phyloP scores from a whole-genome alignment of 495 filamentous ascomycete genomes.

The Neurospora pannonica region DNA sequence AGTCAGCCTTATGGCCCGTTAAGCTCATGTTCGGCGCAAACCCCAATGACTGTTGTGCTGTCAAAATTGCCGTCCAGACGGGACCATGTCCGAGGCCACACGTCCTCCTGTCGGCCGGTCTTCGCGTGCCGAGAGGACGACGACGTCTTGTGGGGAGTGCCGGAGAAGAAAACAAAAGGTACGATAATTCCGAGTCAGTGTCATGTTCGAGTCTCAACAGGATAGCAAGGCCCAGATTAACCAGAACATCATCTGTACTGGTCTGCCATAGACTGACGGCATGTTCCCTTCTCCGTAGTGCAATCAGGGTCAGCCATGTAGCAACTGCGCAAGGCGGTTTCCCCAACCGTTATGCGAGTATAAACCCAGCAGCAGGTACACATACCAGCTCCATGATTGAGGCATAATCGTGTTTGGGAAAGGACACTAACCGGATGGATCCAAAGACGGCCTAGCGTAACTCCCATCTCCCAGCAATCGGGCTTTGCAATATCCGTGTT shows the following conservation, averaged over 20 bases:
- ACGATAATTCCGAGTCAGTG: background rate
- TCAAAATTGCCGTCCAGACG: conserved; percentile 3
- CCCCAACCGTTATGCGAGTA: conserved; percentile 32
- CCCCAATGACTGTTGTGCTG: background rate
- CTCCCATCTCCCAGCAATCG: conserved; percentile 10
- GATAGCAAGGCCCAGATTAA: background rate
- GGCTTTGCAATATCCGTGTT: conserved; percentile 15
- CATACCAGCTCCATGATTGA: background rate
- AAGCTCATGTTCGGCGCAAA: conserved; percentile 1
- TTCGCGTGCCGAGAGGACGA: conserved; percentile 25
- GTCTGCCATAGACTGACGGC: conserved; percentile 1
- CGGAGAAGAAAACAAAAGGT: conserved; percentile 34
- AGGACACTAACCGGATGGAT: background rate
- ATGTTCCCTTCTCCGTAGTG: conserved; percentile 15
- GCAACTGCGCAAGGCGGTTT: conserved; percentile 30
- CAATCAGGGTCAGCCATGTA: conserved; percentile 31
- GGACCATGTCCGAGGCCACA: conserved; percentile 26
- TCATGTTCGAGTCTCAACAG: background rate
- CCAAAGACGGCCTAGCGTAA: conserved; percentile 12
- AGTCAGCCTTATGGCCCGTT: conserved; percentile 24
- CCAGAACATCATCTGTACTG: background rate
- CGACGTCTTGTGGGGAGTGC: conserved; percentile 32
- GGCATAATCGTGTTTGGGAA: background rate
- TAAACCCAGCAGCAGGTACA: conserved; percentile 19
- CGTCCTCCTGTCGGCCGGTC: conserved; percentile 11